Percentiles rank a stretch among this genome's conserved stretches.
These are phyloP conservation scores for Eucalyptus leucophloia DNA, from an alignment of 345 rosid species.

Conservation along the genomic window DNA sequence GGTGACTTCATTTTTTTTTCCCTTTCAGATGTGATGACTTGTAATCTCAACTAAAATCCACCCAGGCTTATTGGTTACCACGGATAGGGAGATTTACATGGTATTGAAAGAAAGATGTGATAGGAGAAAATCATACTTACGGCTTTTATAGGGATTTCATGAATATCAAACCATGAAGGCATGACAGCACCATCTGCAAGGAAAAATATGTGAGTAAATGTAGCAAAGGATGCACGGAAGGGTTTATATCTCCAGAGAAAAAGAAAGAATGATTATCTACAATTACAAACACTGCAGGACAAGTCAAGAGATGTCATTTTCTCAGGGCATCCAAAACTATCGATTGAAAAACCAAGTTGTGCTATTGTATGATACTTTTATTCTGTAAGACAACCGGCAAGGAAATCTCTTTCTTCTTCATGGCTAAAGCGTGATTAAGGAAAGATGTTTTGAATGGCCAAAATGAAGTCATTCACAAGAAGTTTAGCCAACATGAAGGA, in stretches of 20 bases:
- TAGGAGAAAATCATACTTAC: slow-evolving; percentile 21
- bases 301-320: not conserved
- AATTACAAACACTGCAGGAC: not conserved
- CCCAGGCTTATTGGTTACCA: not conserved
- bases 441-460: not conserved
- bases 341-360: not conserved
- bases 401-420: not conserved
- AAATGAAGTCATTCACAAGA: not conserved
- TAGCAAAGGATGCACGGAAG: not conserved
- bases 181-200: slow-evolving; percentile 70
- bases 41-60: not conserved
- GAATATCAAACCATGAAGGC: slow-evolving; percentile 96
- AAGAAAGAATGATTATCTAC: not conserved
- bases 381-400: not conserved
- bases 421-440: not conserved
- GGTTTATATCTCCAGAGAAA: not conserved
- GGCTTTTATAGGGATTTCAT: slow-evolving; percentile 72
- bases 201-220: not conserved
- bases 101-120: not conserved
- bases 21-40: not conserved
- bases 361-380: not conserved
- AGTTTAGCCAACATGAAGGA: not conserved
- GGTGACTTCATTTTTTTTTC: not conserved
- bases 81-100: not conserved
- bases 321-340: not conserved